Evolutionary conservation across 306 rosid species (phyloP).

Genomic region (Castanea crenata): DNA sequence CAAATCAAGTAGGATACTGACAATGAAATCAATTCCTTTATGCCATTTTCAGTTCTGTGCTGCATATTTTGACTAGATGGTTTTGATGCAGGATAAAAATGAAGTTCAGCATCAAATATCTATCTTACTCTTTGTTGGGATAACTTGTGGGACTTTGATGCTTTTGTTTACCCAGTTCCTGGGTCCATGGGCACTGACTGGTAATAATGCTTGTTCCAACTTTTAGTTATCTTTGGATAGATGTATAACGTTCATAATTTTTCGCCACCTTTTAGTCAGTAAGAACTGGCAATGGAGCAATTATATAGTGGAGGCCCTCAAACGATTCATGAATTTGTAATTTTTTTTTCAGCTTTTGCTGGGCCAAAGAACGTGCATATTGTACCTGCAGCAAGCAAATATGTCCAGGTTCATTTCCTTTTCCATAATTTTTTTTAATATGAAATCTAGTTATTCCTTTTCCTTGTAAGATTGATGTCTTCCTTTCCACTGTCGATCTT

Average conservation of each 20-base stretch:
- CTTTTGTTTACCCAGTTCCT: constrained; percentile 67
- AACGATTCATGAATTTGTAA: constrained; percentile 31
- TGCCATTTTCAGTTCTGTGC: constrained; percentile 9
- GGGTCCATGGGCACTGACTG: constrained; percentile 69
- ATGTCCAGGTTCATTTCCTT: constrained; percentile 69
- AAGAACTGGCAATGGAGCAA: constrained; percentile 20
- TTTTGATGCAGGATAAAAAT: constrained; percentile 64
- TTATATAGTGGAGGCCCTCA: constrained; percentile 20
- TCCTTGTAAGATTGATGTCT: neutral
- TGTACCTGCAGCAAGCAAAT: constrained; percentile 81
- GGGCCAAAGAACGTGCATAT: constrained; percentile 64
- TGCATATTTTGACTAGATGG: constrained; percentile 4
- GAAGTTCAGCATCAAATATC: constrained; percentile 82
- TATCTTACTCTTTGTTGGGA: constrained; percentile 74
- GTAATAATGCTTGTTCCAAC: constrained; percentile 37
- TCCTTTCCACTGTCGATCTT: neutral
- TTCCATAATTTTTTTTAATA: neutral
- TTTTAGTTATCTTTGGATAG: constrained; percentile 8
- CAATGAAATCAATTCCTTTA: constrained; percentile 11
- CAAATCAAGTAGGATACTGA: neutral
- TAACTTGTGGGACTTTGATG: constrained; percentile 77
- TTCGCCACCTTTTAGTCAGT: constrained; percentile 14
- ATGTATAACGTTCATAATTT: neutral
- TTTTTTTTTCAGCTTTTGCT: constrained; percentile 62
- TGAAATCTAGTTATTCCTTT: neutral